Evolutionary conservation across 1,284 basidiomycete species (phyloP).

Genomic region (Takashimella koratensis): DNA sequence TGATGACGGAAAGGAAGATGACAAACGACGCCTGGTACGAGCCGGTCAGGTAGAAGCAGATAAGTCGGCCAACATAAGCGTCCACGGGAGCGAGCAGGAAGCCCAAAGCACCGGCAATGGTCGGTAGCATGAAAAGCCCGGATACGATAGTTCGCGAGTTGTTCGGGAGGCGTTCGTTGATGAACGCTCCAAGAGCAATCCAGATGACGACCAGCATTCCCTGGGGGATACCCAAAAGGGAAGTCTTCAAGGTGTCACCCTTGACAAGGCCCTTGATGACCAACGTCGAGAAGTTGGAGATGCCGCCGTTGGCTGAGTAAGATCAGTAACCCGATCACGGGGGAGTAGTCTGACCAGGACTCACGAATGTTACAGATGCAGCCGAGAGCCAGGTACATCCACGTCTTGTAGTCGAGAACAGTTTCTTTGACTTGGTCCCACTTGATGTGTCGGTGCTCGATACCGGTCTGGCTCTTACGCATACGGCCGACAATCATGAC

Average conservation of each 20-base stretch:
- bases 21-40: constrained; percentile 53
- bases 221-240: constrained; percentile 47
- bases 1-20: constrained; percentile 52
- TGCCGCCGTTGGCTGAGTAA: constrained; percentile 47
- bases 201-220: constrained; percentile 45
- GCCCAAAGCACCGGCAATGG: constrained; percentile 46
- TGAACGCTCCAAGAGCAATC: constrained; percentile 35
- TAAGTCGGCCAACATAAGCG: constrained; percentile 46
- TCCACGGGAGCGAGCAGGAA: constrained; percentile 46
- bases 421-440: constrained; percentile 49
- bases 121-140: constrained; percentile 46
- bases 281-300: constrained; percentile 33
- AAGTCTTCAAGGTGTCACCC: constrained; percentile 42
- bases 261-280: constrained; percentile 47
- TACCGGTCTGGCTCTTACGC: constrained; percentile 47
- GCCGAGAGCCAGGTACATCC: constrained; percentile 13
- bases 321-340: too few relatives aligned
- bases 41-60: constrained; percentile 57
- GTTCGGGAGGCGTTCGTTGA: constrained; percentile 42
- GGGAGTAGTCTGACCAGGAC: too few relatives aligned
- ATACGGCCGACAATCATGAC: constrained; percentile 50
- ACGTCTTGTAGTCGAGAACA: constrained; percentile 40
- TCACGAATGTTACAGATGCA: constrained; percentile 45
- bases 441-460: constrained; percentile 49
- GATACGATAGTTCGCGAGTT: constrained; percentile 43